Conservation (phyloP, 257 asterid genomes). For the Mentha longifolia region DNA sequence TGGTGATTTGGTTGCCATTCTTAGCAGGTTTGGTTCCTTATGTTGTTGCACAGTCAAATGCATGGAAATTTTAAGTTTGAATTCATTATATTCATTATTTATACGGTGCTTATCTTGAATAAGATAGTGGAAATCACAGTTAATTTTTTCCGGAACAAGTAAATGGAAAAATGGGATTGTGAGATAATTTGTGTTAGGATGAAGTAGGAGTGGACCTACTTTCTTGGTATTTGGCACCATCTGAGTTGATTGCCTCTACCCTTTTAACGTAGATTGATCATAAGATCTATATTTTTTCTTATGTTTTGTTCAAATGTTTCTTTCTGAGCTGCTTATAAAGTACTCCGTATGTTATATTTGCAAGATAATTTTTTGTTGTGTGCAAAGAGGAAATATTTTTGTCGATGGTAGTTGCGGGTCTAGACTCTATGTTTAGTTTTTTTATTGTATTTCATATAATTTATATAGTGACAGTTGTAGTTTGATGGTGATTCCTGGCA, state of each 20-base stretch:
- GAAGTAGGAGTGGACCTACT: background rate
- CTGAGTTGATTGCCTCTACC: background rate
- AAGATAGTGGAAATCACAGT: no score
- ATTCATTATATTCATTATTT: background rate
- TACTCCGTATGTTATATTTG: background rate
- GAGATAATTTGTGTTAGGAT: background rate
- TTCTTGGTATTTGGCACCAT: background rate
- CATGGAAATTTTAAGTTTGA: background rate
- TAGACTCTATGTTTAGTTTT: no score
- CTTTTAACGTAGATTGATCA: background rate
- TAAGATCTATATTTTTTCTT: background rate
- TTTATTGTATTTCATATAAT: no score
- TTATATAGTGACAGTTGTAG: background rate
- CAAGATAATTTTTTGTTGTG: conserved; percentile 5
- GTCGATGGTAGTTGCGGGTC: background rate
- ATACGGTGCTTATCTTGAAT: conserved; percentile 4
- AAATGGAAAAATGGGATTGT: background rate
- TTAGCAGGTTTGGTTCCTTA: conserved; percentile 55
- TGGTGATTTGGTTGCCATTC: conserved; percentile 63
- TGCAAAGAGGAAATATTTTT: background rate
- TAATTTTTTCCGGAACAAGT: background rate
- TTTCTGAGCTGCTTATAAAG: background rate
- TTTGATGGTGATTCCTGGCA: conserved; percentile 3
- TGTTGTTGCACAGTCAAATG: background rate
- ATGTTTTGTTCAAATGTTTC: background rate